Evolutionary conservation across 306 rosid genomes (phyloP).

Genomic region (Vicia villosa): DNA sequence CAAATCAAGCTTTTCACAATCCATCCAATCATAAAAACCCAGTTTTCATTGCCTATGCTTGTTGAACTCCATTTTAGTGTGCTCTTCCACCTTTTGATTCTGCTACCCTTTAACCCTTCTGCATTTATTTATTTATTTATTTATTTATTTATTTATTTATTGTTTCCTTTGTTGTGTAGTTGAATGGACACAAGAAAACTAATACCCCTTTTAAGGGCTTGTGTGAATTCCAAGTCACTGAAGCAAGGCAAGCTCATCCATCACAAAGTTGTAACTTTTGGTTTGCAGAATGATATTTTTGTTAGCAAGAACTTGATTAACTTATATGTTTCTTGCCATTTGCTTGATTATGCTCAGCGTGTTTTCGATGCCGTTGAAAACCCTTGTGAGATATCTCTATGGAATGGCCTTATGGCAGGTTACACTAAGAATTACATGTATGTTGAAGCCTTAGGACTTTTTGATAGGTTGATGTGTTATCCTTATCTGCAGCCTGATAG

Average conservation of each 20-base stretch:
- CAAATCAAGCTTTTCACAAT: neutral
- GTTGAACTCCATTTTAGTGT: constrained; percentile 5
- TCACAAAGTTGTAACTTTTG: constrained; percentile 62
- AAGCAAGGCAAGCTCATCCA: constrained; percentile 64
- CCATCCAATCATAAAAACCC: neutral
- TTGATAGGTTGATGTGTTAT: constrained; percentile 42
- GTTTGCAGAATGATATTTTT: constrained; percentile 51
- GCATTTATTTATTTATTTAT: neutral
- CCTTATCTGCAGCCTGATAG: constrained; percentile 55
- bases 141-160: neutral
- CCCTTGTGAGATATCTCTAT: constrained; percentile 59
- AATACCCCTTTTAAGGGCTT: constrained; percentile 50
- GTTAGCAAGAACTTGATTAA: constrained; percentile 58
- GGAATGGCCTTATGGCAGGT: constrained; percentile 73
- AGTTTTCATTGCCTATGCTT: neutral
- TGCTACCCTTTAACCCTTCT: neutral
- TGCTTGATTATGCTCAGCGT: constrained; percentile 48
- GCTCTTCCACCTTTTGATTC: constrained; percentile 1
- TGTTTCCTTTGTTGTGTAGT: neutral
- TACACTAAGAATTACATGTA: constrained; percentile 69
- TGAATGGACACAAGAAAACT: constrained; percentile 59
- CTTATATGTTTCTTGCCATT: constrained; percentile 59
- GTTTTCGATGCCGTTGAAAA: constrained; percentile 51
- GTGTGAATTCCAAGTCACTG: constrained; percentile 50
- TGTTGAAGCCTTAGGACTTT: constrained; percentile 63